phyloP scores from a whole-genome alignment of 2,329 filamentous ascomycete genomes.

The Pseudogymnoascus sp. region DNA sequence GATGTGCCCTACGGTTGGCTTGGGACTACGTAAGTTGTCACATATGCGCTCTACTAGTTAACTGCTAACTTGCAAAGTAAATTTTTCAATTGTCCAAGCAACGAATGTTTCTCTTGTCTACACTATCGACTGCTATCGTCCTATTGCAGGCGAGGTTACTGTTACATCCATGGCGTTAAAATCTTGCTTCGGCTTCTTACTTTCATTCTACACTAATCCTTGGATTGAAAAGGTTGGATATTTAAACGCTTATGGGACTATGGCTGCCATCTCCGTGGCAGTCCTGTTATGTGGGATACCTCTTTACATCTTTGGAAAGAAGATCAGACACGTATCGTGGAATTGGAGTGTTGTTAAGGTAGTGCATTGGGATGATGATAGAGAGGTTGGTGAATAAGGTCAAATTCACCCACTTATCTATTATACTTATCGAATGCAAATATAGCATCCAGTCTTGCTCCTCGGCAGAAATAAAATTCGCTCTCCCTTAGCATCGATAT shows the following conservation, averaged over 20 bases:
- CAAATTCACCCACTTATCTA: not conserved
- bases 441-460: too few relatives aligned
- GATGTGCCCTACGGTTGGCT: conserved; percentile 47
- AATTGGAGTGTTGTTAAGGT: conserved; percentile 38
- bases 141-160: conserved; percentile 46
- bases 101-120: conserved; percentile 50
- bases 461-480: too few relatives aligned
- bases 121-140: conserved; percentile 48
- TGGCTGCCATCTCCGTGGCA: conserved; percentile 44
- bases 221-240: conserved; percentile 46
- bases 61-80: conserved; percentile 31
- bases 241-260: conserved; percentile 42
- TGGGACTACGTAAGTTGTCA: conserved; percentile 42
- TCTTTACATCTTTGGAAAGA: conserved; percentile 43
- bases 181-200: conserved; percentile 47
- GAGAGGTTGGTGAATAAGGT: conserved; percentile 44
- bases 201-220: conserved; percentile 52
- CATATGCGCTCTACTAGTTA: conserved; percentile 17
- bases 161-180: conserved; percentile 47
- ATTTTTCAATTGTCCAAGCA: conserved; percentile 46
- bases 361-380: conserved; percentile 42
- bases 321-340: conserved; percentile 39
- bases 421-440: too few relatives aligned
- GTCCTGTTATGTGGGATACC: conserved; percentile 41
- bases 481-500: too few relatives aligned